Evolutionary conservation across 257 asterid species (phyloP).

Genomic region (Striga asiatica): DNA sequence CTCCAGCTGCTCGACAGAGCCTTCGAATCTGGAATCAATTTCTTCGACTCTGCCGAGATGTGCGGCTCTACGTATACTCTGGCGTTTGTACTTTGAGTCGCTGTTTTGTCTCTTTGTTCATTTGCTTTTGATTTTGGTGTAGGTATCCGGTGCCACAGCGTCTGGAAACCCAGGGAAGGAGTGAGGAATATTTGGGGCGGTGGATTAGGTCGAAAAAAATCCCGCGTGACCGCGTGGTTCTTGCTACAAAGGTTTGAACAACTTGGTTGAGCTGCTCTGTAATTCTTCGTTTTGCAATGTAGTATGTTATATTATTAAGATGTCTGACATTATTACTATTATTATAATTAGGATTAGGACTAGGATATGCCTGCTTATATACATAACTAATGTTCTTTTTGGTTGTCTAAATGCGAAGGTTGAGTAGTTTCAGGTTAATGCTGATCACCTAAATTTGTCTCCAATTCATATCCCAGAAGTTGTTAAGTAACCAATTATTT

Average conservation of each 20-base stretch:
- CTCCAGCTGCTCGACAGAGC: slow-evolving; percentile 71
- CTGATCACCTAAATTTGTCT: too few species aligned
- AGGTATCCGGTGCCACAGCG: slow-evolving; percentile 96
- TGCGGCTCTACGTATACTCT: slow-evolving; percentile 4
- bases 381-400: background rate
- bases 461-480: background rate
- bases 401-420: background rate
- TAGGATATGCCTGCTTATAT: background rate
- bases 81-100: background rate
- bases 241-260: slow-evolving; percentile 67
- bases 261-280: background rate
- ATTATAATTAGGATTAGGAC: too few species aligned
- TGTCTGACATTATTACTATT: too few species aligned
- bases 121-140: background rate
- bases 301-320: too few species aligned
- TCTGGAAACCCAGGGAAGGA: slow-evolving; percentile 70
- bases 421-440: too few species aligned
- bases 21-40: slow-evolving; percentile 62
- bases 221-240: slow-evolving; percentile 48
- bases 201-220: slow-evolving; percentile 41
- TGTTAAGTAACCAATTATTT: background rate
- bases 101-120: background rate
- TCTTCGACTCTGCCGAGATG: slow-evolving; percentile 91
- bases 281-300: background rate
- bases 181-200: slow-evolving; percentile 67